These are phyloP conservation scores for Naganishia albida DNA, from an alignment of 1,284 basidiomycete species.

Conservation along the genomic window DNA sequence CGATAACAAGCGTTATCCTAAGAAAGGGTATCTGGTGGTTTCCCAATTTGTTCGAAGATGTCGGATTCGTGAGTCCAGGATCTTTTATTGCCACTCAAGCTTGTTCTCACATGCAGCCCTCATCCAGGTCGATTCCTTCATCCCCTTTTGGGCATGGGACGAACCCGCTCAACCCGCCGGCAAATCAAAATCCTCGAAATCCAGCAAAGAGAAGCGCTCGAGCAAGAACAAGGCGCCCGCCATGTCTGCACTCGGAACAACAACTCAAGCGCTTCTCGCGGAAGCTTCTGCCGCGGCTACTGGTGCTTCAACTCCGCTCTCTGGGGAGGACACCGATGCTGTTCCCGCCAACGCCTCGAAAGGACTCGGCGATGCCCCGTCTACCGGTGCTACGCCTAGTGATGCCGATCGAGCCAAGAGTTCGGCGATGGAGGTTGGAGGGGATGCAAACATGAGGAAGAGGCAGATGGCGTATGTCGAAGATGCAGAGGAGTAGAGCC, in stretches of 20 bases:
- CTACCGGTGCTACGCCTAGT: constrained; percentile 9
- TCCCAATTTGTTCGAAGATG: constrained; percentile 96
- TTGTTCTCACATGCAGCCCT: too few species aligned
- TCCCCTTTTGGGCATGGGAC: constrained; percentile 97
- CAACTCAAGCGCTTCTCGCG: constrained; percentile 9
- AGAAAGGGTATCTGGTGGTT: constrained; percentile 98
- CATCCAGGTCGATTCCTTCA: constrained; percentile 88
- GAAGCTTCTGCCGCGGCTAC: constrained; percentile 20
- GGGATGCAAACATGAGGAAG: constrained; percentile 33
- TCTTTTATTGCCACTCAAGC: too few species aligned
- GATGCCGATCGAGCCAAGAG: not conserved
- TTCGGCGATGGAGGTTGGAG: constrained; percentile 21
- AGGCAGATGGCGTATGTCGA: constrained; percentile 36
- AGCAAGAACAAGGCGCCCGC: constrained; percentile 22
- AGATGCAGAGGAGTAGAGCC: constrained; percentile 29
- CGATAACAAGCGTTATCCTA: constrained; percentile 81
- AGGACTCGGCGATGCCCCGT: constrained; percentile 26
- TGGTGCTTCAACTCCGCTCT: constrained; percentile 15
- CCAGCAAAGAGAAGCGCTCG: constrained; percentile 28
- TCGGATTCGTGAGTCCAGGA: constrained; percentile 86
- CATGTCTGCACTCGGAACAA: not conserved
- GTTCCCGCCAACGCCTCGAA: not conserved
- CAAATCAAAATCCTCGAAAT: constrained; percentile 30
- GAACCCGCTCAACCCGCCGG: constrained; percentile 58
- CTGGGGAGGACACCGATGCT: constrained; percentile 6